phyloP scores from a whole-genome alignment of 208 protist genomes.

The Leishmania tropica region DNA sequence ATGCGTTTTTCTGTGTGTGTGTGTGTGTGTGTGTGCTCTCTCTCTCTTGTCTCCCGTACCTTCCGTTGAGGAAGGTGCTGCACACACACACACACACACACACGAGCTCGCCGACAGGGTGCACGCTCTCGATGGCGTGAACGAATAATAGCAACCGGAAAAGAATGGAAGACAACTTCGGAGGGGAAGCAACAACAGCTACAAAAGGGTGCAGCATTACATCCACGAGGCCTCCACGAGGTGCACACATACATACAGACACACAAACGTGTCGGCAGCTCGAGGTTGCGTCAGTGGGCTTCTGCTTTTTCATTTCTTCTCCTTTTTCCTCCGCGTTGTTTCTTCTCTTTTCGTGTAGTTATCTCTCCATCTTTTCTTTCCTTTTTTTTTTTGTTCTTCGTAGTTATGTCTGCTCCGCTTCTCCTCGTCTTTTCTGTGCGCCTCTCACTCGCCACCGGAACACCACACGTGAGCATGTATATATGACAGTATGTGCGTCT shows the following conservation, averaged over 20 bases:
- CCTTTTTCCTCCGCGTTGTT: no score
- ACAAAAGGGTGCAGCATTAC: background rate
- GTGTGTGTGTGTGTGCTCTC: background rate
- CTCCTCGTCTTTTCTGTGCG: background rate
- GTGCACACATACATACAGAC: background rate
- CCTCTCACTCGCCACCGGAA: background rate
- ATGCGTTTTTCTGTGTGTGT: background rate
- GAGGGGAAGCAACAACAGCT: background rate
- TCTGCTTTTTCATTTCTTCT: background rate
- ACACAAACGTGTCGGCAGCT: background rate
- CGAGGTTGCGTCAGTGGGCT: background rate
- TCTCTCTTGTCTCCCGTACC: background rate
- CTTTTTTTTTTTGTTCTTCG: background rate
- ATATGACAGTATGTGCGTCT: constrained; percentile 1
- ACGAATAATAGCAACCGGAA: background rate
- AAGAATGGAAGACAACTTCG: background rate
- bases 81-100: background rate
- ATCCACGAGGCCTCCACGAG: background rate
- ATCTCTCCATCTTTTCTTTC: background rate
- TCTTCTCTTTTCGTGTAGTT: background rate
- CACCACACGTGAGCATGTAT: constrained; percentile 5
- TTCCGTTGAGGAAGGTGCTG: background rate
- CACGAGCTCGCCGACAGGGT: background rate
- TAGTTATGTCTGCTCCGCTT: background rate
- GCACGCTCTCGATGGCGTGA: background rate